Evolutionary conservation across 352 stramenopile species (phyloP), one percentile per base, ranked within the genome.

Genomic region (Pythium vanterpoolii): DNA sequence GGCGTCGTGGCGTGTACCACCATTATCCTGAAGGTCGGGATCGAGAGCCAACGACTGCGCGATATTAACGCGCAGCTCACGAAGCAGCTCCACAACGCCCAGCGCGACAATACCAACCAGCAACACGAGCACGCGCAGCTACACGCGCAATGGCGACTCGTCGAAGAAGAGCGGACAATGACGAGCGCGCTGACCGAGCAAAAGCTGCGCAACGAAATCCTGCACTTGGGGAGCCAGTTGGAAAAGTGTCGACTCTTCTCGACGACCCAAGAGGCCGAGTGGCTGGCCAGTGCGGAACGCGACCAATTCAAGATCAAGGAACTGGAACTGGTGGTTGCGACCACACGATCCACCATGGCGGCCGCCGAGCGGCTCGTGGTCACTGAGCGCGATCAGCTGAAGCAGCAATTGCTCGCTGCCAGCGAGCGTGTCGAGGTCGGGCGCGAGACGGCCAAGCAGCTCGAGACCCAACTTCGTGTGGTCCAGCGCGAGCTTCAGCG

Each of bases 161-260:
- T 64, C 0, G 73, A 87, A 27, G 74, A 84, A 19, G 68, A 86
- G 30, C 69, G 69, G 45, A 66, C 61, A 21, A 33, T 73, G 23
- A 33, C 63, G 5, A 73, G 65, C 16, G 58, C 65, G 21, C 47
- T 87, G n/a, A 76, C 73, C 1, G 80, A 90, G 28, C 76, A 88
- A 36, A 87, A 85, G 45, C 55, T 88, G 36, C 74, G 78, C 4
- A 86, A 87, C 26, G 80, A 90, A 59, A 77, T 82, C 42, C 39
- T 83, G 51, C 71, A 87, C n/a, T 62, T 87, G 9, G 77, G 71
- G n/a, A 80, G 67, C 23, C 71, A 86, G 40, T 36, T 78, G 13
- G 74, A 83, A 23, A 83, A 71, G 33, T 86, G 68, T 38, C 84
- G 76, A 26, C 34, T 84, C 1, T 36, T 69, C 31, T 65, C 63